phyloP scores from a whole-genome alignment of 2,329 filamentous ascomycete species.

The Penicillium sclerotigenum region DNA sequence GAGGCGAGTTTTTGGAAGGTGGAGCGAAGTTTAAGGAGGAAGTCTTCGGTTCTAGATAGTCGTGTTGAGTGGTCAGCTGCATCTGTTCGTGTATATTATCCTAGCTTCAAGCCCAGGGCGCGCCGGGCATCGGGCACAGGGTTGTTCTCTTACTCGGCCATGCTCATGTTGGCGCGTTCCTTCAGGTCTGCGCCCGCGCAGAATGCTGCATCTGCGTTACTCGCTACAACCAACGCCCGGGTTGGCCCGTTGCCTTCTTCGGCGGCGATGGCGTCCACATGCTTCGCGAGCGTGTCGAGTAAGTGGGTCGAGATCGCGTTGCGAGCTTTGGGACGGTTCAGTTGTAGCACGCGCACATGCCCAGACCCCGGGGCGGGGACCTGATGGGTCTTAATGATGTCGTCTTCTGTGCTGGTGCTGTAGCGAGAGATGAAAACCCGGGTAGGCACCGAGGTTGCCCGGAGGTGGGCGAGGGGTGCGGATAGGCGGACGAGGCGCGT shows the following conservation, averaged over 20 bases:
- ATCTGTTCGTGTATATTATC: background rate
- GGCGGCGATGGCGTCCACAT: constrained; percentile 68
- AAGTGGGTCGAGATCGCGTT: constrained; percentile 87
- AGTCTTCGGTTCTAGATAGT: constrained; percentile 65
- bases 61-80: background rate
- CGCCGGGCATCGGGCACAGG: background rate
- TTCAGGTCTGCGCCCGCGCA: constrained; percentile 95
- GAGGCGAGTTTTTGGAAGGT: constrained; percentile 71
- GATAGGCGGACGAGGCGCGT: constrained; percentile 31
- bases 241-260: constrained; percentile 61
- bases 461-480: constrained; percentile 18
- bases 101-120: background rate
- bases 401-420: constrained; percentile 34
- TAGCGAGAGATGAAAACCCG: constrained; percentile 34
- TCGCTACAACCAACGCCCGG: constrained; percentile 77
- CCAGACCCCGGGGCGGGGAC: constrained; percentile 75
- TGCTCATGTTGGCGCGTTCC: constrained; percentile 72
- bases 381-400: constrained; percentile 64
- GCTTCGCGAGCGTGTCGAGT: constrained; percentile 65
- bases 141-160: constrained; percentile 64
- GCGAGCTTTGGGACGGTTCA: constrained; percentile 79
- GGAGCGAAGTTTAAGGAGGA: constrained; percentile 70
- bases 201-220: constrained; percentile 80
- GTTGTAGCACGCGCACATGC: constrained; percentile 80
- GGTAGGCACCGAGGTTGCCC: constrained; percentile 18